Conservation (phyloP, 164 flowering plant species). For the Cinnamomum chago region DNA sequence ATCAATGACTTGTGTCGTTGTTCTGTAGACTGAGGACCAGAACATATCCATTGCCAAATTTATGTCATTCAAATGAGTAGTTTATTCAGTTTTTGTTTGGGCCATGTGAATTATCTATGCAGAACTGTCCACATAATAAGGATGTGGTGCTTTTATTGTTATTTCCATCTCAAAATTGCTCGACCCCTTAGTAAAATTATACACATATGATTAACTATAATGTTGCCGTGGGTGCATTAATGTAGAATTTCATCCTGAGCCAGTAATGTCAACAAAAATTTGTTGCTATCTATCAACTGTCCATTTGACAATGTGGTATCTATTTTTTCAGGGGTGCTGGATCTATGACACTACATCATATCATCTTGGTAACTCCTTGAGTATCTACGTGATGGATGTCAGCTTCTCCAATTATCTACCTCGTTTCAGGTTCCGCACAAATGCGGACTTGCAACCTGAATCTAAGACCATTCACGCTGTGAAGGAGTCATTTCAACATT, state of each 20-base stretch:
- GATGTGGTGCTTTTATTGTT: background rate
- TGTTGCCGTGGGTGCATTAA: background rate
- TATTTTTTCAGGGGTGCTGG: background rate
- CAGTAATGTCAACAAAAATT: background rate
- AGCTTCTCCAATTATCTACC: conserved; percentile 6
- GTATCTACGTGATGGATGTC: conserved; percentile 3
- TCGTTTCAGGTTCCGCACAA: background rate
- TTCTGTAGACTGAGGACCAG: too few relatives aligned
- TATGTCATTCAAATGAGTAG: too few relatives aligned
- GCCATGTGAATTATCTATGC: too few relatives aligned
- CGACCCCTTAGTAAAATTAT: too few relatives aligned
- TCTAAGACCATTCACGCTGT: background rate
- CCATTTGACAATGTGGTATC: background rate
- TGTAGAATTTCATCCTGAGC: too few relatives aligned
- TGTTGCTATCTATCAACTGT: background rate
- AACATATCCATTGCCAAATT: too few relatives aligned
- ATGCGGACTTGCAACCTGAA: background rate
- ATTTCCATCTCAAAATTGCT: background rate
- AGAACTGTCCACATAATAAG: background rate
- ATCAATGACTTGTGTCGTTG: too few relatives aligned
- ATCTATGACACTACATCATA: background rate
- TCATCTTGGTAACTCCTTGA: background rate
- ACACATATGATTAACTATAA: background rate
- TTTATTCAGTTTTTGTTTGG: too few relatives aligned
- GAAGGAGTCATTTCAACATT: conserved; percentile 1